Evolutionary conservation across 1,284 basidiomycete genomes (phyloP).

Genomic region (Marasmius sp.): DNA sequence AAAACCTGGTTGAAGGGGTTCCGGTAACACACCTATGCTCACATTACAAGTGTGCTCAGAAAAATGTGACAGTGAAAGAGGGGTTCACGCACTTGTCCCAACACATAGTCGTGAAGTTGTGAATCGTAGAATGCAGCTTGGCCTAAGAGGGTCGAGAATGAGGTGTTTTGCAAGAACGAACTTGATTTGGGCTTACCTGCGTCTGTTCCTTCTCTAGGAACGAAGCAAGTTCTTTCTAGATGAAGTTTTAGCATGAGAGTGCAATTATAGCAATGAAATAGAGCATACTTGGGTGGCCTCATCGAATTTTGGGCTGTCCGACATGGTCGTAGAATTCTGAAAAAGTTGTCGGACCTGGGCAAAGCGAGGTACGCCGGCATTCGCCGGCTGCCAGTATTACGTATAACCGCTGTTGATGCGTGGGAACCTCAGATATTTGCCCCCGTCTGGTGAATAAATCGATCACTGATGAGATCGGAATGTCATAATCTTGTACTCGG

Average conservation of each 20-base stretch:
- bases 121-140: constrained; percentile 66
- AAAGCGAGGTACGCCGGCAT: not conserved
- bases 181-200: constrained; percentile 53
- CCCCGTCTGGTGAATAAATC: not conserved
- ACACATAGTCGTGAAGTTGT: constrained; percentile 73
- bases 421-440: not conserved
- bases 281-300: constrained; percentile 69
- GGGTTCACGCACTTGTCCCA: constrained; percentile 80
- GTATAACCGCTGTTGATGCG: not conserved
- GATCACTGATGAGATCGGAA: not conserved
- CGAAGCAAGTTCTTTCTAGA: constrained; percentile 79
- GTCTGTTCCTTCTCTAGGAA: constrained; percentile 91
- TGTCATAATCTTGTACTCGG: not conserved
- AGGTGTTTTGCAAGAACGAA: constrained; percentile 8
- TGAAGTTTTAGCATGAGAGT: constrained; percentile 2
- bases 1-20: constrained; percentile 83
- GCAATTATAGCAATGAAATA: not conserved
- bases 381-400: not conserved
- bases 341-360: not conserved
- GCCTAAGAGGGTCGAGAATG: constrained; percentile 27
- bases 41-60: constrained; percentile 12
- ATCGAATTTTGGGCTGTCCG: constrained; percentile 68
- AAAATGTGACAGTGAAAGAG: constrained; percentile 2
- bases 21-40: constrained; percentile 79
- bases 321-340: constrained; percentile 34